Percentiles rank a stretch among this genome's conserved stretches.
phyloP scores from a whole-genome alignment of 495 filamentous ascomycete species.

The Penicillium cinerascens region DNA sequence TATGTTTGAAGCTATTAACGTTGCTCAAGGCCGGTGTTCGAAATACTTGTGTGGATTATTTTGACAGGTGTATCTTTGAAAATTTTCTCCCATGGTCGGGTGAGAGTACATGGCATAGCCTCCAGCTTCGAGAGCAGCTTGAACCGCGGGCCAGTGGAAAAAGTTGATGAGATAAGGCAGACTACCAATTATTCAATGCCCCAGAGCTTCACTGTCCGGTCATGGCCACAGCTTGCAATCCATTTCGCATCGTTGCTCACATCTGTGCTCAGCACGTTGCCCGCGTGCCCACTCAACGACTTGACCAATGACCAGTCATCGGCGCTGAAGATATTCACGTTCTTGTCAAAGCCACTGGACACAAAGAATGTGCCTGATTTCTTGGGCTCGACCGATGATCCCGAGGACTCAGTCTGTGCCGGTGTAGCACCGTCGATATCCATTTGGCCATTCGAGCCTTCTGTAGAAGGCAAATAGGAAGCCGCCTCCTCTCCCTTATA shows the following conservation, averaged over 20 bases:
- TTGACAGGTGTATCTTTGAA: neutral
- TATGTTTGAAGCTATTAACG: neutral
- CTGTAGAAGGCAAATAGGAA: slow-evolving; percentile 53
- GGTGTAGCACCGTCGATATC: slow-evolving; percentile 49
- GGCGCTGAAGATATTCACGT: slow-evolving; percentile 90
- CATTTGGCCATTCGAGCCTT: slow-evolving; percentile 59
- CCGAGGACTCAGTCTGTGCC: slow-evolving; percentile 2
- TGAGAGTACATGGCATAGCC: neutral
- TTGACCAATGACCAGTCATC: slow-evolving; percentile 94
- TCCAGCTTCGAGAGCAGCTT: neutral
- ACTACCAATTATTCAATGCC: slow-evolving; percentile 64
- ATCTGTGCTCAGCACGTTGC: slow-evolving; percentile 86
- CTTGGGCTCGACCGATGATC: slow-evolving; percentile 42
- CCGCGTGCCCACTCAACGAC: slow-evolving; percentile 82
- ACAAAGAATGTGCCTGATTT: slow-evolving; percentile 87
- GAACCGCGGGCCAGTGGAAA: neutral
- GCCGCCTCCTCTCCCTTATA: slow-evolving; percentile 76
- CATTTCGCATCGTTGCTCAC: slow-evolving; percentile 79
- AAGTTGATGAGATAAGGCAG: neutral
- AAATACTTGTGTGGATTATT: neutral
- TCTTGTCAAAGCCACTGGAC: slow-evolving; percentile 87
- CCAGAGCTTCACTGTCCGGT: slow-evolving; percentile 96
- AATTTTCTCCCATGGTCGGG: neutral
- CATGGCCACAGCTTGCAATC: slow-evolving; percentile 90
- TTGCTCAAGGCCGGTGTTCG: neutral